Base-by-base conservation (phyloP, 805 yeast species). In the Maudiozyma bulderi region DNA sequence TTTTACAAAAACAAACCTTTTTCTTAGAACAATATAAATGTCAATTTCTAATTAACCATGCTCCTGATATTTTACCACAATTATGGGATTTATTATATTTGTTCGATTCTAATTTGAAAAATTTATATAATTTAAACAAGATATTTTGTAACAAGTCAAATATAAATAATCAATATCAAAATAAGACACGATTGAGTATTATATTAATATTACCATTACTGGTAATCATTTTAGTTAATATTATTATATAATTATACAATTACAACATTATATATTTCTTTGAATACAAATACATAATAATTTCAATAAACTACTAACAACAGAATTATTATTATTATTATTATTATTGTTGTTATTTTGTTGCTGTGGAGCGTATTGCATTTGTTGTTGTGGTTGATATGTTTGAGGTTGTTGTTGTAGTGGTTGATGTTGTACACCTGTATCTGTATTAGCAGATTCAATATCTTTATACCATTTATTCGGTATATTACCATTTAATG, bases 401-500 rank as follows among this genome's bases (percentile, higher is more conserved):
- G 51, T 48, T 6, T 38, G 20, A 26, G 52, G 51, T 32, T 54
- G 15, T 34, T 55, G 58, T 14, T 53, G 54, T 29, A 59, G 67
- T 6, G 59, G 59, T 20, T 57, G 58, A 15, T 57, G 56, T 13
- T 50, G 26, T 2, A 20, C 26, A 11, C 15, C 11, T 13, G 11
- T 39, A 20, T 8, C 15, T 9, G 41, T 9, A 39, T 39, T 26
- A 39, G 15, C 28, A 8, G 43, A 35, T 29, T 47, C n/a, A 14
- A 39, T 20, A 6, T 45, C 47, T 13, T 50, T 49, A 14, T 44
- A 52, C 74, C 73, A 70, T 14, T 58, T 53, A 5, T 54, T 58
- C 26, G 81, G 81, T 20, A 76, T 65, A 14, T 66, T 65, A 3
- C 78, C 75, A 26, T 70, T 68, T n/a, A 64, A 56, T 48, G 87